A percentile compares a stretch with the other conserved stretches of the same genome.
Evolutionary conservation across 1,284 basidiomycete genomes (phyloP).

Genomic region (Earliella scabrosa): DNA sequence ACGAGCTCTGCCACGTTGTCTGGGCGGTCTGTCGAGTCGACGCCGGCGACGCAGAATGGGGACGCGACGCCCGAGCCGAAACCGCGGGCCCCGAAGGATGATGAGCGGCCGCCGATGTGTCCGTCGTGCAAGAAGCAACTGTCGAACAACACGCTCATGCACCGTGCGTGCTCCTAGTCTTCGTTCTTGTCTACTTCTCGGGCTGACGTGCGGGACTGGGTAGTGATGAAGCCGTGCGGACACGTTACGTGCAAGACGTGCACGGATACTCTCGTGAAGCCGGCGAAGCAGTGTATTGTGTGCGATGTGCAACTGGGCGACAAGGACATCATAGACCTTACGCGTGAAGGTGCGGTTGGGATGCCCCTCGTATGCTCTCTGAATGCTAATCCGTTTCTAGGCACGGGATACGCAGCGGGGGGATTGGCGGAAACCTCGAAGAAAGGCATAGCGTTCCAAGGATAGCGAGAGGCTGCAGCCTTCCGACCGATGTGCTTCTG

Average conservation of each 20-base stretch:
- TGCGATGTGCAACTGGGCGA: constrained; percentile 72
- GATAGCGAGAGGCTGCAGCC: constrained; percentile 38
- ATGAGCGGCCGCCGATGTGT: constrained; percentile 68
- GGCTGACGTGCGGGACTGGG: not conserved
- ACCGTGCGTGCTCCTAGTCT: constrained; percentile 53
- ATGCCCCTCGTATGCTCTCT: not conserved
- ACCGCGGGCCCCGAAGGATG: constrained; percentile 47
- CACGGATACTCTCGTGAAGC: constrained; percentile 78
- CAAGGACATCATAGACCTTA: constrained; percentile 75
- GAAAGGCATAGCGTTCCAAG: constrained; percentile 78
- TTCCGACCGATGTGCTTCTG: too few relatives aligned
- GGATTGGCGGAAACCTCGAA: constrained; percentile 87
- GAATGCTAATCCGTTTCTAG: constrained; percentile 39
- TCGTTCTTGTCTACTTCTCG: not conserved
- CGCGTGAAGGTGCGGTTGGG: constrained; percentile 75
- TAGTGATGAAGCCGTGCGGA: constrained; percentile 79
- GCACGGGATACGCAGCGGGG: constrained; percentile 89
- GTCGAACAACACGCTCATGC: constrained; percentile 76
- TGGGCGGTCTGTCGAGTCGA: constrained; percentile 45
- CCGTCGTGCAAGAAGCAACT: constrained; percentile 88
- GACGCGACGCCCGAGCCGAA: constrained; percentile 29
- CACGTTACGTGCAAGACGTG: constrained; percentile 91
- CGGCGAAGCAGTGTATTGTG: constrained; percentile 77
- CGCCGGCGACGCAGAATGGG: constrained; percentile 39
- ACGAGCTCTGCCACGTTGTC: constrained; percentile 34